Evolutionary conservation across 2,329 filamentous ascomycete genomes (phyloP).

Genomic region (Ophiostoma perfectum): DNA sequence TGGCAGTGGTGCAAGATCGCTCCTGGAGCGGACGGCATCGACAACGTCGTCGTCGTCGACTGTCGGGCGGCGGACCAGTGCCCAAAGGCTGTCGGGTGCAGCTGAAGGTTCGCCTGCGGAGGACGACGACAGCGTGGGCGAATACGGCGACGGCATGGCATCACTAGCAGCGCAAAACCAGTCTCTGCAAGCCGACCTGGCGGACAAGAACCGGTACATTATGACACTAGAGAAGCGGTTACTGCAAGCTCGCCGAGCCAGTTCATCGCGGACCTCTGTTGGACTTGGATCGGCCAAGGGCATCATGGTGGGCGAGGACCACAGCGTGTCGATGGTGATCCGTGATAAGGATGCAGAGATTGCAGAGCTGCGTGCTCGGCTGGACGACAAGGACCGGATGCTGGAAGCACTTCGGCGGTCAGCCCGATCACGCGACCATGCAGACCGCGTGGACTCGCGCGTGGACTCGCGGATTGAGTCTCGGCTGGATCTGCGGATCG

Average conservation of each 20-base stretch:
- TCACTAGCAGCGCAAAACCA: slow-evolving; percentile 78
- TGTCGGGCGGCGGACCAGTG: slow-evolving; percentile 49
- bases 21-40: slow-evolving; percentile 61
- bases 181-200: slow-evolving; percentile 87
- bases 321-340: slow-evolving; percentile 64
- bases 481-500: slow-evolving; percentile 38
- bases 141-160: slow-evolving; percentile 81
- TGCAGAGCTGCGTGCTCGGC: slow-evolving; percentile 74
- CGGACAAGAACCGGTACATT: slow-evolving; percentile 97
- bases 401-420: slow-evolving; percentile 78
- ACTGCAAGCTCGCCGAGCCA: slow-evolving; percentile 82
- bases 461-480: slow-evolving; percentile 12
- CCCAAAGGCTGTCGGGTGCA: slow-evolving; percentile 37
- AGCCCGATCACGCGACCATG: slow-evolving; percentile 76
- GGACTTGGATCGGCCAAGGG: slow-evolving; percentile 56
- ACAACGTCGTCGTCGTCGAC: slow-evolving; percentile 59
- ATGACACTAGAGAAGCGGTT: slow-evolving; percentile 86
- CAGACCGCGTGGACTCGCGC: slow-evolving; percentile 49
- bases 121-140: slow-evolving; percentile 67
- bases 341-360: slow-evolving; percentile 93
- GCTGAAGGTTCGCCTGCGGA: slow-evolving; percentile 41
- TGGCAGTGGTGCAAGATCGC: slow-evolving; percentile 33
- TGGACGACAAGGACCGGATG: slow-evolving; percentile 96
- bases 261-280: slow-evolving; percentile 79
- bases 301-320: slow-evolving; percentile 71